Percentiles rank a stretch among this genome's conserved stretches.
Evolutionary conservation across 1,284 basidiomycete species (phyloP).

Genomic region (Xerocomus minutiporus): DNA sequence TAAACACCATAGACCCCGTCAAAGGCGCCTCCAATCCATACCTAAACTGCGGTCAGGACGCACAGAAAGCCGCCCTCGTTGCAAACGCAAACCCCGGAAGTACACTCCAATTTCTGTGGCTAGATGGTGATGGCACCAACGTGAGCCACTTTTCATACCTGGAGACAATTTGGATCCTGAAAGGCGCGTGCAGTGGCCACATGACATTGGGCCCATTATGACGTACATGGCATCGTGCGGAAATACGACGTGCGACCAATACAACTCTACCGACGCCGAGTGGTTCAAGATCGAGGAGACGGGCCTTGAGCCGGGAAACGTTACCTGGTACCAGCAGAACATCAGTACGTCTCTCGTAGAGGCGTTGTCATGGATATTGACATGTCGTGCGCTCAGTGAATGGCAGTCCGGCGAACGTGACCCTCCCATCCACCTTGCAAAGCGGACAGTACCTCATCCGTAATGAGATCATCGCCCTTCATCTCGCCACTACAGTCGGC

Average conservation of each 20-base stretch:
- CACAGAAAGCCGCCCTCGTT: slow-evolving; percentile 48
- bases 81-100: slow-evolving; percentile 64
- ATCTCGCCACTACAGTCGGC: slow-evolving; percentile 39
- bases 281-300: slow-evolving; percentile 68
- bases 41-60: slow-evolving; percentile 61
- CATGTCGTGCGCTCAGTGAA: slow-evolving; percentile 19
- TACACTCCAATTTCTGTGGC: slow-evolving; percentile 56
- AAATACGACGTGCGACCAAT: slow-evolving; percentile 52
- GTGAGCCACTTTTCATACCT: slow-evolving; percentile 36
- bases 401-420: slow-evolving; percentile 33
- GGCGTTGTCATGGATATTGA: not conserved
- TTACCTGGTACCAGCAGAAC: slow-evolving; percentile 33
- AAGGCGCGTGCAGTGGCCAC: slow-evolving; percentile 53
- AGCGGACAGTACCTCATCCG: slow-evolving; percentile 51
- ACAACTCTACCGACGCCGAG: slow-evolving; percentile 51
- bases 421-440: slow-evolving; percentile 40
- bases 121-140: slow-evolving; percentile 43
- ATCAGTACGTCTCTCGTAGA: slow-evolving; percentile 24
- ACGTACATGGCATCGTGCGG: slow-evolving; percentile 69
- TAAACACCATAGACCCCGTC: slow-evolving; percentile 54
- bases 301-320: slow-evolving; percentile 36
- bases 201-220: slow-evolving; percentile 66
- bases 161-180: not conserved
- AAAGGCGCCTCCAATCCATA: slow-evolving; percentile 56
- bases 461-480: slow-evolving; percentile 50